phyloP scores from a whole-genome alignment of 352 stramenopile genomes.

The Pythium aristosporum region DNA sequence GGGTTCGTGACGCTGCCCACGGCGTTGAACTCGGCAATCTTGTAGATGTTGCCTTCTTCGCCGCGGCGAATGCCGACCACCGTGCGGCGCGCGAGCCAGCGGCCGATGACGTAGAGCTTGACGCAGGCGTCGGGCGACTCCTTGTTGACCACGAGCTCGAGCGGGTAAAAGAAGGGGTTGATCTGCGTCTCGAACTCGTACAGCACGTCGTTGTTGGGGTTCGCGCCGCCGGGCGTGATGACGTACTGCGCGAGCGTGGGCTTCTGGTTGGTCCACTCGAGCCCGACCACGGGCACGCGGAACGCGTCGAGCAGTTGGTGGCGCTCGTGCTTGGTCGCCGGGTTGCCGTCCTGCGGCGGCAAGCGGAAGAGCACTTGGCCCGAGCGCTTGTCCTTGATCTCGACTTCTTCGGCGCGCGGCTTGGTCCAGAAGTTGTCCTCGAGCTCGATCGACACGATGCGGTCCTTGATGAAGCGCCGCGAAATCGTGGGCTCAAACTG shows the following conservation, averaged over 20 bases:
- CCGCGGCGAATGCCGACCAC: constrained; percentile 20
- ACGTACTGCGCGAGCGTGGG: constrained; percentile 16
- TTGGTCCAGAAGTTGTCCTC: constrained; percentile 28
- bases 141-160: constrained; percentile 21
- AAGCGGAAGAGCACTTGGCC: constrained; percentile 21
- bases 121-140: constrained; percentile 2
- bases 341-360: constrained; percentile 11
- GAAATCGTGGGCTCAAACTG: constrained; percentile 24
- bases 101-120: constrained; percentile 19
- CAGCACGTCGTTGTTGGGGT: constrained; percentile 8
- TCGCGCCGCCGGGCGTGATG: constrained; percentile 12
- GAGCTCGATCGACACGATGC: constrained; percentile 21
- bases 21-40: constrained; percentile 21
- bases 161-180: constrained; percentile 21
- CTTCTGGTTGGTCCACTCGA: constrained; percentile 19
- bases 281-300: constrained; percentile 18
- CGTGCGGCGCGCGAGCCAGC: constrained; percentile 19
- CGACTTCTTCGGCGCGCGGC: constrained; percentile 9
- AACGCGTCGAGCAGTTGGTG: constrained; percentile 23
- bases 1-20: constrained; percentile 9
- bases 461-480: constrained; percentile 23
- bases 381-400: constrained; percentile 22
- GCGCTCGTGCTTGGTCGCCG: constrained; percentile 15
- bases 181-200: constrained; percentile 20
- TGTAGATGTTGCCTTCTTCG: constrained; percentile 15